Conservation (phyloP, 164 flowering plant species). For the Houttuynia cordata region DNA sequence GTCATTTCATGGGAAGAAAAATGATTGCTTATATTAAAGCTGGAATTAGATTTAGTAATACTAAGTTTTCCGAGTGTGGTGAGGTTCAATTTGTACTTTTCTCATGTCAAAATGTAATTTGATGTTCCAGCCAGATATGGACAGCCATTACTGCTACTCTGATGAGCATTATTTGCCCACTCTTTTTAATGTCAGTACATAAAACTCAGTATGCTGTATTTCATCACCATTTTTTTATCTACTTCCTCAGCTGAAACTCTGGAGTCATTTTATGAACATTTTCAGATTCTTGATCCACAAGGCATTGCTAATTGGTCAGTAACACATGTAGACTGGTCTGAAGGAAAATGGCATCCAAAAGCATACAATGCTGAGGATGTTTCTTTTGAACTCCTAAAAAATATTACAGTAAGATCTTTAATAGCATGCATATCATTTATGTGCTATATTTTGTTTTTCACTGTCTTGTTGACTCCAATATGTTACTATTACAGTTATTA, state of each 20-base stretch:
- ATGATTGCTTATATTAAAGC: background rate
- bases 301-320: constrained; percentile 99
- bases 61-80: no score
- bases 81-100: background rate
- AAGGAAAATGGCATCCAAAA: constrained; percentile 97
- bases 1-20: background rate
- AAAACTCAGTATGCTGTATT: background rate
- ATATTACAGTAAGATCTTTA: constrained; percentile 49
- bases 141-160: constrained; percentile 85
- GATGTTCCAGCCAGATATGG: constrained; percentile 72
- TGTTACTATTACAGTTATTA: no score
- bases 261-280: background rate
- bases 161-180: constrained; percentile 97
- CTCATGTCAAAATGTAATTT: background rate
- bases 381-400: constrained; percentile 53
- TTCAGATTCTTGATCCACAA: constrained; percentile 76
- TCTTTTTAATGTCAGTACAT: constrained; percentile 58
- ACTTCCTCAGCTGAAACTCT: background rate
- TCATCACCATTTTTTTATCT: background rate
- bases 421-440: no score
- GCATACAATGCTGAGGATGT: constrained; percentile 60
- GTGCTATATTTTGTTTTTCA: no score
- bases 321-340: constrained; percentile 99
- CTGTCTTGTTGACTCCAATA: no score
- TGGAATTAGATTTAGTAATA: background rate